These are phyloP conservation scores for Globisporangium heterothallicum DNA, from an alignment of 352 stramenopile genomes.

Conservation along the genomic window DNA sequence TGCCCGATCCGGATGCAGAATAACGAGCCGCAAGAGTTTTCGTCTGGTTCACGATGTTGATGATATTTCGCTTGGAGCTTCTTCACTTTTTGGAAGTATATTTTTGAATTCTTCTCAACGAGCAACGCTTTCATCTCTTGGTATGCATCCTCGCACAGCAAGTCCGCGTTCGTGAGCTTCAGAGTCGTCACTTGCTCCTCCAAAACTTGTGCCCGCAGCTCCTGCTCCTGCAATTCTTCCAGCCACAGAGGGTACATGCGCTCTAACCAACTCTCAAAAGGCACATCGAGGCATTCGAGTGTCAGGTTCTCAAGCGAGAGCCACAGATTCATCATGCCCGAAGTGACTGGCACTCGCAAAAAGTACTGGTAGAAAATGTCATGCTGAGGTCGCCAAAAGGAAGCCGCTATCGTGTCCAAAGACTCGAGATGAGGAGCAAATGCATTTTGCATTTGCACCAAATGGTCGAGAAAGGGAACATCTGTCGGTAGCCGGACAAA, in stretches of 20 bases:
- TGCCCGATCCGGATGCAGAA: constrained; percentile 26
- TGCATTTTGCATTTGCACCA: constrained; percentile 18
- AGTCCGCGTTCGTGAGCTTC: constrained; percentile 48
- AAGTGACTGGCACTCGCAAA: constrained; percentile 27
- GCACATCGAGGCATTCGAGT: constrained; percentile 41
- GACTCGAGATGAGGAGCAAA: constrained; percentile 28
- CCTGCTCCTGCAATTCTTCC: constrained; percentile 57
- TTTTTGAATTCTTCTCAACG: constrained; percentile 48
- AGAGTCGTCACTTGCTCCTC: constrained; percentile 55
- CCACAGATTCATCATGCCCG: constrained; percentile 36
- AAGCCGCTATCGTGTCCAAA: constrained; percentile 17
- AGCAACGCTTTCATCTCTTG: constrained; percentile 46
- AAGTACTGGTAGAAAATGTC: constrained; percentile 65
- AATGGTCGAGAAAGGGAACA: constrained; percentile 30
- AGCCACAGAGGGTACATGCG: constrained; percentile 69
- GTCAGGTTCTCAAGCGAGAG: constrained; percentile 36
- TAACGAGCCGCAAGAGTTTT: constrained; percentile 16
- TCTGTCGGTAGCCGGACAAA: constrained; percentile 26
- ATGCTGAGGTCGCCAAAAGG: constrained; percentile 58
- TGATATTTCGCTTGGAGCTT: constrained; percentile 17
- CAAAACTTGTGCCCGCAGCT: constrained; percentile 50
- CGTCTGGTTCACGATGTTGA: constrained; percentile 6
- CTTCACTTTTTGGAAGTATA: constrained; percentile 58
- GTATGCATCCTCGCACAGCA: constrained; percentile 27
- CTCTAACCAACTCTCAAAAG: constrained; percentile 66